phyloP scores from a whole-genome alignment of 352 stramenopile species.

The Phytophthora meadii region DNA sequence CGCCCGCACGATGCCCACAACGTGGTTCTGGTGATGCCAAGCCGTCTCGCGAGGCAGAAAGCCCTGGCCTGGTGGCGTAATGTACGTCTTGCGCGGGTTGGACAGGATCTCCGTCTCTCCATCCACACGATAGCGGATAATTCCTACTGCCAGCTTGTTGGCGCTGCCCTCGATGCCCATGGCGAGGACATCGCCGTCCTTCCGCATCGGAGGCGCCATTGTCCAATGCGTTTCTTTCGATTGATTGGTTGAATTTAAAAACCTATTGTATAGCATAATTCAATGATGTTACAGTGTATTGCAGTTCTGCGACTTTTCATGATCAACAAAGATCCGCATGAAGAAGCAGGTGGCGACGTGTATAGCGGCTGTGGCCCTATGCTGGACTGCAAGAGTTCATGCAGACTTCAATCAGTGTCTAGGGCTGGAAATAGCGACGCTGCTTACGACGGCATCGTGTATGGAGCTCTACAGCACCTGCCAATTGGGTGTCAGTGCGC shows the following conservation, averaged over 20 bases:
- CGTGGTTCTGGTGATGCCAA: conserved; percentile 98
- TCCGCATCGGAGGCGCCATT: conserved; percentile 47
- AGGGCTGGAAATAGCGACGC: conserved; percentile 51
- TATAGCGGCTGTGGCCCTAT: conserved; percentile 6
- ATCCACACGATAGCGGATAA: conserved; percentile 75
- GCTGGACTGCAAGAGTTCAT: conserved; percentile 1
- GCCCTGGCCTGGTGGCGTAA: conserved; percentile 96
- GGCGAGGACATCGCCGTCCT: conserved; percentile 87
- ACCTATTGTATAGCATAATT: conserved; percentile 2
- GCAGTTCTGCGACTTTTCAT: conserved; percentile 36
- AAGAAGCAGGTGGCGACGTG: conserved; percentile 6
- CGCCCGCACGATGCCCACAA: conserved; percentile 94
- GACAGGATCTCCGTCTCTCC: conserved; percentile 94
- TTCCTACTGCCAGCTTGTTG: conserved; percentile 97
- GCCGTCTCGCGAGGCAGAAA: conserved; percentile 99
- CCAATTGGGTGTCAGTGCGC: conserved; percentile 48
- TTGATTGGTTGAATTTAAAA: conserved; percentile 41
- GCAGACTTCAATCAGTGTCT: conserved; percentile 66
- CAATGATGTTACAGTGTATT: background rate
- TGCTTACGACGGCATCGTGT: conserved; percentile 44
- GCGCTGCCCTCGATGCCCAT: conserved; percentile 98
- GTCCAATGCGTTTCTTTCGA: background rate
- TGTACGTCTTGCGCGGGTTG: conserved; percentile 99
- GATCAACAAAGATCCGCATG: conserved; percentile 22
- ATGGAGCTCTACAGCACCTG: conserved; percentile 54